Evolutionary conservation across 441 rosid genomes (phyloP).

Genomic region (Syzygium malaccense): DNA sequence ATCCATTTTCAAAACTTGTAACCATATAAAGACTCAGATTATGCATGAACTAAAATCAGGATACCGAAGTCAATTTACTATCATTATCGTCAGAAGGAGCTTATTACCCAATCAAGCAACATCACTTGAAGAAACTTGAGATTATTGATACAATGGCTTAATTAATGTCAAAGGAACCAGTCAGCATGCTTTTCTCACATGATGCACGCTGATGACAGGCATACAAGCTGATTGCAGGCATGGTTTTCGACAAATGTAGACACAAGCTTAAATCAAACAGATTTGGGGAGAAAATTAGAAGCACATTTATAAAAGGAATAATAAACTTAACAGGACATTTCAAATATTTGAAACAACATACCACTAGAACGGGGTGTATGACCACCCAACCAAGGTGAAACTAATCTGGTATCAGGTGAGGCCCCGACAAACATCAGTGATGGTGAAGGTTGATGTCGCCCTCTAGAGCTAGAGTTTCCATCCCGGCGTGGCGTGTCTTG

Average conservation of each 20-base stretch:
- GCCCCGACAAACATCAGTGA: slow-evolving; percentile 84
- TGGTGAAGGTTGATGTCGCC: slow-evolving; percentile 68
- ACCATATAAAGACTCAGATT: not conserved
- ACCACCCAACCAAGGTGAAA: slow-evolving; percentile 82
- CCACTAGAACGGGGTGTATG: slow-evolving; percentile 64
- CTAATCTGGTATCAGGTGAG: slow-evolving; percentile 94
- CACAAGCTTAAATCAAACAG: not conserved
- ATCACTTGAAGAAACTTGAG: not conserved
- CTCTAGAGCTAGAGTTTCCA: slow-evolving; percentile 37
- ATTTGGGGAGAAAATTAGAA: slow-evolving; percentile 1
- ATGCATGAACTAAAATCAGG: not conserved
- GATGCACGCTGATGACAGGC: not conserved
- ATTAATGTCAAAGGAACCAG: not conserved
- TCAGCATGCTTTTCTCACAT: not conserved
- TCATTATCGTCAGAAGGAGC: not conserved
- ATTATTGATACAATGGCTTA: not conserved
- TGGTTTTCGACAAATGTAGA: not conserved
- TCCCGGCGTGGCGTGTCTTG: slow-evolving; percentile 68
- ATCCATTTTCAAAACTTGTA: not conserved
- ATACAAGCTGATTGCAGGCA: not conserved
- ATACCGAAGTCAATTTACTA: not conserved
- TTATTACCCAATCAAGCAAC: not conserved
- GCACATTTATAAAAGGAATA: not conserved
- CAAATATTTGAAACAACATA: slow-evolving; percentile 16
- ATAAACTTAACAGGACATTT: not conserved